Percentiles rank a stretch among this genome's conserved stretches.
Evolutionary conservation across 2,329 filamentous ascomycete genomes (phyloP).

Genomic region (Cercospora sp.): DNA sequence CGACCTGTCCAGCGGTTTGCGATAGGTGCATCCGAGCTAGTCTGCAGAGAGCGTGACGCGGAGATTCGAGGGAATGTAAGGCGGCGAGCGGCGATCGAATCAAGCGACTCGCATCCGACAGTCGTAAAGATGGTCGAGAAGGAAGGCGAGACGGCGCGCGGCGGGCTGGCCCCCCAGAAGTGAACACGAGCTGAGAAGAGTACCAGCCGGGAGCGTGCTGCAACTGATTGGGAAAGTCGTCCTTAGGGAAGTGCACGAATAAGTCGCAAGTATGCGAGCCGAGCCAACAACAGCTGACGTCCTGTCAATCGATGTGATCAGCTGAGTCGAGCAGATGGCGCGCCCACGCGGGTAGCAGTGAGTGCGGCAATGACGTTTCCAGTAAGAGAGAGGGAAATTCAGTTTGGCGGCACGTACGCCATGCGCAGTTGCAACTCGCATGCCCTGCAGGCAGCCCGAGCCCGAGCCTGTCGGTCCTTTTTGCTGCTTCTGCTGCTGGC

Average conservation of each 20-base stretch:
- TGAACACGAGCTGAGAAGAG: conserved; percentile 25
- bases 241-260: conserved; percentile 10
- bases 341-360: conserved; percentile 12
- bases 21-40: conserved; percentile 23
- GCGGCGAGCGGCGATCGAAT: conserved; percentile 27
- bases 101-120: neutral
- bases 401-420: conserved; percentile 7
- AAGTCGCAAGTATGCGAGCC: conserved; percentile 16
- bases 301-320: conserved; percentile 19
- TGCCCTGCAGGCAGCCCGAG: neutral
- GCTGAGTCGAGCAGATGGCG: conserved; percentile 20
- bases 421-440: neutral
- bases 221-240: conserved; percentile 15
- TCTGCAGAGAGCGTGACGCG: conserved; percentile 26
- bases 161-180: conserved; percentile 18
- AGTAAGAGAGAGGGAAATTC: neutral
- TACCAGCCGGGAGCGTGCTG: conserved; percentile 22
- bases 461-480: conserved; percentile 7
- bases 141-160: conserved; percentile 15
- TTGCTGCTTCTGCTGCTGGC: neutral
- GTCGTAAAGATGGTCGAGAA: neutral
- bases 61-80: conserved; percentile 29
- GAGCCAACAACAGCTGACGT: conserved; percentile 18
- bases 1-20: conserved; percentile 14
- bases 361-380: conserved; percentile 21